These are phyloP conservation scores for Chrysoporthe cubensis DNA, from an alignment of 2,329 filamentous ascomycete genomes.

Conservation along the genomic window DNA sequence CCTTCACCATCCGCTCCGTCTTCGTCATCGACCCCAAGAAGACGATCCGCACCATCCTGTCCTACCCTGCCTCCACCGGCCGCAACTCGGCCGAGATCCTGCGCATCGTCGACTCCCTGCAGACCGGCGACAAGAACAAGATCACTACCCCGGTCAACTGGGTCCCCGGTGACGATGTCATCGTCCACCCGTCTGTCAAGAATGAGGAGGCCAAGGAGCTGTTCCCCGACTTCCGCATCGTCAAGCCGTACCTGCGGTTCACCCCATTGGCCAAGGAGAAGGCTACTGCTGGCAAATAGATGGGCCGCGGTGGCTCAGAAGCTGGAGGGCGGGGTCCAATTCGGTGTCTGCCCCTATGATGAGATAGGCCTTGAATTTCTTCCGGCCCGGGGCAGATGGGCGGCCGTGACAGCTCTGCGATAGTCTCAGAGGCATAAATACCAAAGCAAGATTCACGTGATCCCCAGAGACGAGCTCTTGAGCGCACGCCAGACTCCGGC, in stretches of 20 bases:
- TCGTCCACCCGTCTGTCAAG: conserved; percentile 81
- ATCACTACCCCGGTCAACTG: conserved; percentile 91
- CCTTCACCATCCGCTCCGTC: conserved; percentile 92
- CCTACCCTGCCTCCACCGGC: conserved; percentile 90
- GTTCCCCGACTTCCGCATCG: conserved; percentile 75
- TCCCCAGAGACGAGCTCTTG: neutral
- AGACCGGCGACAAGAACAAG: conserved; percentile 85
- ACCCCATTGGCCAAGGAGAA: conserved; percentile 66
- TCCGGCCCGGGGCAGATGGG: too few species aligned
- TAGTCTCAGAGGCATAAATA: neutral
- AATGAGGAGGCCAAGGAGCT: conserved; percentile 86
- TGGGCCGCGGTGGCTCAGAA: neutral
- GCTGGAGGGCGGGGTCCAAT: neutral
- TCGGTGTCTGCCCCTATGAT: too few species aligned
- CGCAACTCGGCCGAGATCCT: conserved; percentile 81
- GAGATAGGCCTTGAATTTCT: too few species aligned
- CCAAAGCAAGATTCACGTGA: neutral
- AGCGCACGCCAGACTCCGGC: neutral
- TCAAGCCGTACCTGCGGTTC: conserved; percentile 76
- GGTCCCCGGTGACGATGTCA: conserved; percentile 87
- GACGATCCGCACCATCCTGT: conserved; percentile 89
- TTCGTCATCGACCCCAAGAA: conserved; percentile 94
- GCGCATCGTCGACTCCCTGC: conserved; percentile 77
- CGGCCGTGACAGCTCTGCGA: neutral
- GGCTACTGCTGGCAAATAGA: conserved; percentile 40